Evolutionary conservation across 768 basidiomycete genomes (phyloP), one percentile per base, ranked within the genome.

Genomic region (Boletus vermiculosoides): DNA sequence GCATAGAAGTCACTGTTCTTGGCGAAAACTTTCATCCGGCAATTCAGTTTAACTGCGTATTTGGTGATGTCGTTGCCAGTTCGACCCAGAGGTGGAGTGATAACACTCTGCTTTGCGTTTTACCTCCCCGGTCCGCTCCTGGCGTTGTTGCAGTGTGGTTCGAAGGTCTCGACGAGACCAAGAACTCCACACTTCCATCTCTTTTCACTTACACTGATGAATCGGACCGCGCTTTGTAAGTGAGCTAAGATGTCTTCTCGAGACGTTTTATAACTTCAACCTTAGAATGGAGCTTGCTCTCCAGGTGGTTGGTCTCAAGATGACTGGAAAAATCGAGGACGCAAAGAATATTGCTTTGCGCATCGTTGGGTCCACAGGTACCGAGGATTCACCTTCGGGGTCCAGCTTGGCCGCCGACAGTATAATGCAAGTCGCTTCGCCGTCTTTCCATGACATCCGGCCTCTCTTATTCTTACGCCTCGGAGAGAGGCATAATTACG

Each of bases 241-340:
- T 83, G 16, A 61, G 5, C 56, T 15, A 34, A 28, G 50, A 51
- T 52, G 22, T 23, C 46, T 45, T 44, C 39, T 59, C 25, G 25
- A 40, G 54, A 41, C 54, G 25, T 54, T 52, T 60, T 67, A 40
- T 62, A 51, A 60, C 46, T 49, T 56, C 20, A 37, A 56, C 59
- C 64, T 30, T 63, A 95, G 92, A 62, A 95, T 98, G 92, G 95
- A 96, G 71, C 83, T 97, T 52, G 94, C 94, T 50, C 78, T 98
- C 4, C 94, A 96, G 67, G 93, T 96, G 15, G 94, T 98, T 18
- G 95, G 95, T 0, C 76, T 97, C 60, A 94, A 96, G 77, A 95
- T 97, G 92, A 96, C 94, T 0, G 94, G 94, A 47, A 90, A 94
- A 66, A 86, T 96, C 30, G 93, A 95, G 64, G 92, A 94, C 52